Evolutionary conservation across 441 rosid species (phyloP), one percentile per base, ranked within the genome.

Genomic region (Populus hybrid): DNA sequence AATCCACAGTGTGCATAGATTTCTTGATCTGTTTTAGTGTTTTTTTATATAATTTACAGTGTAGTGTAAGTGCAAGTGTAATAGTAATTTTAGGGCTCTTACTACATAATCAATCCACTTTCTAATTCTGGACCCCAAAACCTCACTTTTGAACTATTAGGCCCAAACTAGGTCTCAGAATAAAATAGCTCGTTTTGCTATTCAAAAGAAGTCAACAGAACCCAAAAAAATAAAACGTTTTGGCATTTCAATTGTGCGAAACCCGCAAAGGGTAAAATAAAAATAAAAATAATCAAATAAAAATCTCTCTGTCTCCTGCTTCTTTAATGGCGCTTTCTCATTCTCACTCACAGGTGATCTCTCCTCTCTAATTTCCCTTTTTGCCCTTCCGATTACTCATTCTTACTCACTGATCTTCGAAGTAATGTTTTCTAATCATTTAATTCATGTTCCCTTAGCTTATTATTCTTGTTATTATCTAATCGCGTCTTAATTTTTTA

Each of bases 321-420:
- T 38, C 45, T 65, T 20, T 23, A 56, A 64, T 70, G 82, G 70
- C 77, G 75, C 72, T 67, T 59, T 77, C 68, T 35, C 76, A 76
- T 72, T 75, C 33, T 64, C 69, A 61, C 71, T 42, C 56, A 23
- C 59, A 65, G 81, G 79, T 78, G 20, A 42, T 29, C 16, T 16
- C 23, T 35, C 68, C 75, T 42, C 74, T 61, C 72, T 24, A 10
- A 24, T 72, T 74, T 29, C 56, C 61, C 5, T 0, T 65, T 63
- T 78, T 59, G 1, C 53, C 59, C 68, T n/a, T 40, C 18, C 20
- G 24, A 24, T 40, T 40, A 10, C 9, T 8, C 71, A 26, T 24
- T 33, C 11, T 64, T 64, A 31, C 12, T 31, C 64, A 35, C 45
- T 28, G 21, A n/a, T 28, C 35, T 36, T 29, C 33, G 9, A 6